Conservation (phyloP, 2,329 filamentous ascomycete genomes). For the Botrytis pseudocinerea region DNA sequence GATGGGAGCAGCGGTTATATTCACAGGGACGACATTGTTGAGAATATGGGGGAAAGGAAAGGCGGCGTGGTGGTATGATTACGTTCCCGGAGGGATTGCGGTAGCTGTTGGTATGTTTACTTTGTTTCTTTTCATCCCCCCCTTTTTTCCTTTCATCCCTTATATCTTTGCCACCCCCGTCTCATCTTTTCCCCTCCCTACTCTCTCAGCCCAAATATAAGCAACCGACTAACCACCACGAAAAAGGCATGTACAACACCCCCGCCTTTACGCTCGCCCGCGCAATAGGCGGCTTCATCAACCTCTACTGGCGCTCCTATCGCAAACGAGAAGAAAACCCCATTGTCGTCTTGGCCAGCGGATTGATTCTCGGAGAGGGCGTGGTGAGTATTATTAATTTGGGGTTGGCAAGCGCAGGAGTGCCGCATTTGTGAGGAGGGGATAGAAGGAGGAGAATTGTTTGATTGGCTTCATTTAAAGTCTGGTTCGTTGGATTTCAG, state of each 20-base stretch:
- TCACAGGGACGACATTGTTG: constrained; percentile 67
- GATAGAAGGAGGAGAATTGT: background rate
- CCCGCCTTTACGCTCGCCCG: constrained; percentile 92
- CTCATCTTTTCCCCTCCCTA: too few relatives aligned
- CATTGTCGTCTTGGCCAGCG: constrained; percentile 85
- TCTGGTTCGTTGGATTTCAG: background rate
- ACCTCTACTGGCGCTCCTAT: constrained; percentile 73
- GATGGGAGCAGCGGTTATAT: constrained; percentile 70
- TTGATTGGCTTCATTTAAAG: background rate
- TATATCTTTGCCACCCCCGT: background rate
- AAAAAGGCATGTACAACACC: constrained; percentile 88
- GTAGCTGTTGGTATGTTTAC: constrained; percentile 76
- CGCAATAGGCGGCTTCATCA: constrained; percentile 73
- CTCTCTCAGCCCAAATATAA: background rate
- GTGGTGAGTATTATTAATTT: constrained; percentile 91
- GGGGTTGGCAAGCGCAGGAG: constrained; percentile 71
- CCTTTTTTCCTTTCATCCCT: background rate
- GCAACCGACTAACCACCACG: background rate
- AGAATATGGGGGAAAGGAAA: constrained; percentile 58
- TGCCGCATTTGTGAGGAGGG: constrained; percentile 63
- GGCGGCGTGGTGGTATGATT: constrained; percentile 63
- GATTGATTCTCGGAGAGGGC: constrained; percentile 89
- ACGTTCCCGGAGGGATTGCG: constrained; percentile 88
- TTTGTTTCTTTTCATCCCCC: constrained; percentile 16
- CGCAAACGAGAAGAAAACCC: constrained; percentile 63